These are phyloP conservation scores for Saccharomycopsis capsularis DNA, from an alignment of 805 yeast species.

Conservation along the genomic window DNA sequence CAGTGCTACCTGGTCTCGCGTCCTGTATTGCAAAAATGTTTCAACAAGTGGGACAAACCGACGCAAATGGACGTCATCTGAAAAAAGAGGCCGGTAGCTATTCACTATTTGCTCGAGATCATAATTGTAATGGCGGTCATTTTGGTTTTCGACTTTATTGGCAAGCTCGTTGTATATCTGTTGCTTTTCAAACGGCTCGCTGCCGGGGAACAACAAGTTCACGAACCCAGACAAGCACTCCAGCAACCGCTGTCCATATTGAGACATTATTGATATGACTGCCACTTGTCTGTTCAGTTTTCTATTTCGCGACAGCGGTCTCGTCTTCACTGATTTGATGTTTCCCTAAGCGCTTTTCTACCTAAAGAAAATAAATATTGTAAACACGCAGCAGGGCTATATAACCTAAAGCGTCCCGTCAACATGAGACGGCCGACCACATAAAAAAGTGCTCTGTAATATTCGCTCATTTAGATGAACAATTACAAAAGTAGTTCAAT, in stretches of 20 bases:
- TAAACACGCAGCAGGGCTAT: too few relatives aligned
- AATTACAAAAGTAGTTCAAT: too few relatives aligned
- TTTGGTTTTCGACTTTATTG: neutral
- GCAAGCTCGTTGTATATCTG: neutral
- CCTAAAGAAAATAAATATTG: too few relatives aligned
- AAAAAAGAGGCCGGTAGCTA: neutral
- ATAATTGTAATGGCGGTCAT: neutral
- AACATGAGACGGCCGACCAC: too few relatives aligned
- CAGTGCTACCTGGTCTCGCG: conserved; percentile 30
- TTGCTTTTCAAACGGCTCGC: neutral
- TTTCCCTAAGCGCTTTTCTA: too few relatives aligned
- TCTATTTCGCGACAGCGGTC: too few relatives aligned
- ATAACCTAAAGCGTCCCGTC: too few relatives aligned
- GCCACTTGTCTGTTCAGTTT: too few relatives aligned
- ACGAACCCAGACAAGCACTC: neutral
- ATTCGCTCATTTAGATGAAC: too few relatives aligned
- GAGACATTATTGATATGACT: too few relatives aligned
- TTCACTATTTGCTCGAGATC: neutral
- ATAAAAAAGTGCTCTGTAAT: too few relatives aligned
- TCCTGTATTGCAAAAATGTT: conserved; percentile 27
- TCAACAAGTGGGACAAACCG: conserved; percentile 31
- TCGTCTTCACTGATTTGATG: too few relatives aligned
- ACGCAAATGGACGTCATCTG: conserved; percentile 26
- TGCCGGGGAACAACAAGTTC: neutral
- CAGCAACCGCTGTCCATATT: neutral